Percentiles rank a stretch among this genome's conserved stretches.
Conservation (phyloP, 768 basidiomycete genomes). For the Cystobasidium tubakii region DNA sequence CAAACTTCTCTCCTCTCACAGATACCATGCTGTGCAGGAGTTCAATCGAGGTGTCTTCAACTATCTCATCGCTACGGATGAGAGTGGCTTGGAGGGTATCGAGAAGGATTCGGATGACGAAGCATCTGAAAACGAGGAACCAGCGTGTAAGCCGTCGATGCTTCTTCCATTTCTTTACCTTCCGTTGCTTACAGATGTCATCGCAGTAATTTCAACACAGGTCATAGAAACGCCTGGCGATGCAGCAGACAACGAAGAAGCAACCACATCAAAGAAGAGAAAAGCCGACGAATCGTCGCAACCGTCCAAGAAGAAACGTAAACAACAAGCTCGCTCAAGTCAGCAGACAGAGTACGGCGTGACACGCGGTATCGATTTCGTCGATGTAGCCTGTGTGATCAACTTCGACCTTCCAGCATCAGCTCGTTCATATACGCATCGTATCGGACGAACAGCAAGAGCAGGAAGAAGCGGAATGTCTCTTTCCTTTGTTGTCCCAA, state of each 20-base stretch:
- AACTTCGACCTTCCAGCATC: constrained; percentile 96
- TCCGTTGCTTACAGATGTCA: not conserved
- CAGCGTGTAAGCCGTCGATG: not conserved
- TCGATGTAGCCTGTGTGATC: constrained; percentile 91
- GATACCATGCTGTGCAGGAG: constrained; percentile 94
- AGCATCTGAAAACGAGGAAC: constrained; percentile 37
- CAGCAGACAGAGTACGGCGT: constrained; percentile 78
- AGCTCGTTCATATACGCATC: constrained; percentile 82
- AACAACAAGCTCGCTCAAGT: constrained; percentile 54
- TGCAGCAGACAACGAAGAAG: constrained; percentile 10
- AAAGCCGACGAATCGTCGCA: constrained; percentile 35
- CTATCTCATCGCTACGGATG: constrained; percentile 96
- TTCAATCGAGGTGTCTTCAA: constrained; percentile 98
- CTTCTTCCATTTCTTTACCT: not conserved
- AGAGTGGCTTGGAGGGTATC: constrained; percentile 60
- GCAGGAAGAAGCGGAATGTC: constrained; percentile 90
- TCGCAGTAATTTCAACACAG: constrained; percentile 43
- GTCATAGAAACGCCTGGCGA: constrained; percentile 1
- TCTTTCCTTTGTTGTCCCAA: constrained; percentile 72
- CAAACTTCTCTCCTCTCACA: too few species aligned
- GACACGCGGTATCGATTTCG: constrained; percentile 91
- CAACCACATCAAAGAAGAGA: constrained; percentile 32
- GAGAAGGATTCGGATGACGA: constrained; percentile 55
- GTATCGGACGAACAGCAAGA: constrained; percentile 91
- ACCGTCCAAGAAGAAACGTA: constrained; percentile 50